Base-by-base conservation (phyloP, 805 yeast genomes). In the Pachysolen tannophilus region DNA sequence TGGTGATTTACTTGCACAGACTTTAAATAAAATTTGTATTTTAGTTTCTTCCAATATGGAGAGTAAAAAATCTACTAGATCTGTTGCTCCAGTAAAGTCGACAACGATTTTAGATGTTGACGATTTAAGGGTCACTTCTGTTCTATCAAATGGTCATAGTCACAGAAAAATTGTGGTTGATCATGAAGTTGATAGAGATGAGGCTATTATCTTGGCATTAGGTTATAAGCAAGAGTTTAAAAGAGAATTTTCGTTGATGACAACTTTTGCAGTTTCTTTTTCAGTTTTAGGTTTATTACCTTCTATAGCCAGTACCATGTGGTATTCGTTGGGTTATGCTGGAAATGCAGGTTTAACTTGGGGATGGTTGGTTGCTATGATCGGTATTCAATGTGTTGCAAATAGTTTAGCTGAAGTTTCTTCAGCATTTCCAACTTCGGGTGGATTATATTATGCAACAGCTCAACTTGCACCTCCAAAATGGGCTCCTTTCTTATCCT, bases 381-480 rank as follows among this genome's bases (percentile, higher is more conserved):
- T 65, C 23, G 74, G 78, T 26, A 66, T 79, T 35, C 60, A 70
- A 34, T 62, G 68, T 4, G 82, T 78, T 30, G 81, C 81, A 9
- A 58, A 67, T 29, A 67, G 78, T 14, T 62, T 79, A 70, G 82
- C 82, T 0, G 85, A 79, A 49, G 61, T 78, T 21, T 69, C 81
- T 9, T 65, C 75, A 18, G 75, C 82, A 5, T 73, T 72, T 58
- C 86, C 86, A 26, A 77, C 82, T 6, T 64, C 79, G 8, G 73
- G 82, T 19, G 85, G 85, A 30, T 66, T 81, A 7, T 82, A 81
- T 32, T 79, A 78, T 45, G 82, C 85, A 40, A 78, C 78, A 2
- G 66, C 75, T 2, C 74, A 75, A 46, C 56, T 77, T 42, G 70
- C 82, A 3, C 82, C 83, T 10, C 70, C 69, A 16, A 61, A 60